Base-by-base conservation (phyloP, 768 basidiomycete genomes). In the Rhizopogon vesiculosus region DNA sequence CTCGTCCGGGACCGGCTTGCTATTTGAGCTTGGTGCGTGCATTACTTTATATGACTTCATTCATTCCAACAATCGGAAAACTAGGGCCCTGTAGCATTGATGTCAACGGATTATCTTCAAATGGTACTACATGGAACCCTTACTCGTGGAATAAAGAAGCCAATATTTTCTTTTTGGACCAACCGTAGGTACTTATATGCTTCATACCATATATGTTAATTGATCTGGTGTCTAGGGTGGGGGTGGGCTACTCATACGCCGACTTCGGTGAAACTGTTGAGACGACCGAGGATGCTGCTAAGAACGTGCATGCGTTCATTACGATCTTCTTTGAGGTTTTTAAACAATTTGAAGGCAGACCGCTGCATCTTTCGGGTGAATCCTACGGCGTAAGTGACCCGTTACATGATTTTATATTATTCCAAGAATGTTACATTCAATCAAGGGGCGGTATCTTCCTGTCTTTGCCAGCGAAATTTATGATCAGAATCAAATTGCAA, bases 321-420 rank as follows among this genome's bases (percentile, higher is more conserved):
- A 74, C 81, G 2, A 86, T 93, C 54, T 91, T 91, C 71, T 89
- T 91, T 61, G 85, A 91, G 59, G 84, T 85, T 0, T 93, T 92
- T 73, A 74, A 76, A 13, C 79, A 89, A 59, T 91, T 88, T 68
- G 66, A 81, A 46, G 87, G 86, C 3, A 71, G 89, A 22, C 73
- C 80, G 0, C 76, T 93, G 44, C 87, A 91, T 59, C 74, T 92
- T 50, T 77, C 89, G 0, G 91, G 90, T 12, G 90, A 76, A 71
- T 85, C 72, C 16, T 92, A 91, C 59, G 89, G 81, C 1, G 89
- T 88, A 58, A 56, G 82, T 70, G 19, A 41, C 28, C 33, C 16
- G 4, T 45, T 29, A 22, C 33, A 62, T 10, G 19, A 38, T 38
- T 22, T 44, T 48, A 22, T 22, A n/a, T 25, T 33, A n/a, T 41